phyloP scores from a whole-genome alignment of 176 grass and related monocot genomes.

The Oryza meyeriana region DNA sequence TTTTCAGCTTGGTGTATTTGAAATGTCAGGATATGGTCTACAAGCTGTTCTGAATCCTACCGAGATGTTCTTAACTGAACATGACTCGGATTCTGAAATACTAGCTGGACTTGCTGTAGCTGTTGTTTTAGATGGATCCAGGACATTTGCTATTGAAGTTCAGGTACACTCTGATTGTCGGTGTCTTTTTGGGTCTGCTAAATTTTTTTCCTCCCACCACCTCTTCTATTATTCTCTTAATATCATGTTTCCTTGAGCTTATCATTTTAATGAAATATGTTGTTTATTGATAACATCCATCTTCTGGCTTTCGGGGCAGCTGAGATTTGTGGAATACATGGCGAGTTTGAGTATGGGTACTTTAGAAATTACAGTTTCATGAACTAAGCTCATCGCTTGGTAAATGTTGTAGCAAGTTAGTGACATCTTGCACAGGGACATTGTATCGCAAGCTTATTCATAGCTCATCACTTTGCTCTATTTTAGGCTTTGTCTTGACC shows the following conservation, averaged over 20 bases:
- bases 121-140: constrained; percentile 87
- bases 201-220: constrained; percentile 29
- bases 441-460: neutral
- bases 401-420: neutral
- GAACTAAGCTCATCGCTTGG: neutral
- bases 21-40: constrained; percentile 83
- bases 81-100: constrained; percentile 77
- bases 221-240: constrained; percentile 7
- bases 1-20: constrained; percentile 89
- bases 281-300: neutral
- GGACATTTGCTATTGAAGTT: constrained; percentile 82
- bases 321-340: neutral
- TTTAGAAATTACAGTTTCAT: neutral
- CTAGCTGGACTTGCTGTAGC: constrained; percentile 85
- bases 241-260: neutral
- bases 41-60: constrained; percentile 87
- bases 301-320: neutral
- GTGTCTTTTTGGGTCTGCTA: constrained; percentile 3
- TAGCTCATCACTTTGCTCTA: constrained; percentile 3
- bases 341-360: neutral
- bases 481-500: neutral
- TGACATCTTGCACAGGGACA: neutral
- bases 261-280: constrained; percentile 2
- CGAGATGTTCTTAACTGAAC: constrained; percentile 83
- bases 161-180: constrained; percentile 61